These are phyloP conservation scores for Hyaloscypha hepaticicola DNA, from an alignment of 495 filamentous ascomycete species.

Conservation along the genomic window DNA sequence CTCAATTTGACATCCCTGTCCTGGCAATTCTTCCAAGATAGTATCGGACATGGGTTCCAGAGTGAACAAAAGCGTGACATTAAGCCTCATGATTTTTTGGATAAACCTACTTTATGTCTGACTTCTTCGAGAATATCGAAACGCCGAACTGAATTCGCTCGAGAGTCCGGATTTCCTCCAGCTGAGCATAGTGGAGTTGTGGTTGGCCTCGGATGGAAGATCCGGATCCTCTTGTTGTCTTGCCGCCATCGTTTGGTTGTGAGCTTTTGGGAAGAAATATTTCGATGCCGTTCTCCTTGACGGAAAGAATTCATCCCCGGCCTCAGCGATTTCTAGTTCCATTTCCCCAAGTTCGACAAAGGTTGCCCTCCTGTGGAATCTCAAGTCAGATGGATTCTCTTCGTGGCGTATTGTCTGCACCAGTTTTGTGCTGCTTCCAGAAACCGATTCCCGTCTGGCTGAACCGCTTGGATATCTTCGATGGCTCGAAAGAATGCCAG, in stretches of 20 bases:
- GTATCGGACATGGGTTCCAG: conserved; percentile 6
- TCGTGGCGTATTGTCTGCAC: conserved; percentile 12
- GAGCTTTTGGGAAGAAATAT: no score
- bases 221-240: background rate
- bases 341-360: background rate
- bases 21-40: conserved; percentile 4
- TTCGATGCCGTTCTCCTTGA: background rate
- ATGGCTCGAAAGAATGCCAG: conserved; percentile 18
- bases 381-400: background rate
- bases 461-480: conserved; percentile 2
- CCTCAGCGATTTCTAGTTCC: background rate
- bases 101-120: background rate
- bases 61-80: conserved; percentile 11
- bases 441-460: background rate
- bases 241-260: background rate
- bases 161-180: background rate
- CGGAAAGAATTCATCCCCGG: background rate
- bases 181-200: no score
- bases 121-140: background rate
- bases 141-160: background rate
- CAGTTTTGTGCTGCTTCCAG: conserved; percentile 18
- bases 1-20: conserved; percentile 20
- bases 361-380: background rate
- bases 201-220: no score
- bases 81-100: background rate